These are phyloP conservation scores for Tetrapisispora arboricola DNA, from an alignment of 805 yeast genomes.

Conservation along the genomic window DNA sequence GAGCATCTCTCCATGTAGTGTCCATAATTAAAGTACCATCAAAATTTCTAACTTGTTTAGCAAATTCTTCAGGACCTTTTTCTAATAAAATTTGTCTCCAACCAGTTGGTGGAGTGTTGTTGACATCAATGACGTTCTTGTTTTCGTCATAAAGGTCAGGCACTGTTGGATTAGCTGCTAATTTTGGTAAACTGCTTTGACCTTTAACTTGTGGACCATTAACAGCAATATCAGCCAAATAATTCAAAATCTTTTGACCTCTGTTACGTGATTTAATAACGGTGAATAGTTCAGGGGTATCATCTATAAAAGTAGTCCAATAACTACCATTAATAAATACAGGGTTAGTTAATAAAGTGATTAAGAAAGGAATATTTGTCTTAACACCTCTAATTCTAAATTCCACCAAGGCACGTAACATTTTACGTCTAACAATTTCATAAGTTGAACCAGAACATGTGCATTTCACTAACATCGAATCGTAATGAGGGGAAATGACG, in stretches of 20 bases:
- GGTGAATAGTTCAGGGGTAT: constrained; percentile 90
- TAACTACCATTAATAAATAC: constrained; percentile 78
- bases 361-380: constrained; percentile 92
- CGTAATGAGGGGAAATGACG: constrained; percentile 92
- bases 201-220: constrained; percentile 96
- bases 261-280: constrained; percentile 93
- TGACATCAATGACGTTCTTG: constrained; percentile 54
- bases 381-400: constrained; percentile 98
- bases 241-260: constrained; percentile 86
- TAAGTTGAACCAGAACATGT: constrained; percentile 94
- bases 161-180: constrained; percentile 60
- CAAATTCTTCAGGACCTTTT: constrained; percentile 84
- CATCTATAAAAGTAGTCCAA: constrained; percentile 98
- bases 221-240: constrained; percentile 87
- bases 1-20: constrained; percentile 99
- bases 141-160: constrained; percentile 59
- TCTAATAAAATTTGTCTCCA: constrained; percentile 85
- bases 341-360: constrained; percentile 83
- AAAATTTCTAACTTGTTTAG: constrained; percentile 72
- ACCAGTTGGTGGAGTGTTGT: constrained; percentile 50
- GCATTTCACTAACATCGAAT: constrained; percentile 96
- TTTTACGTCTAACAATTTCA: constrained; percentile 94
- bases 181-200: constrained; percentile 85
- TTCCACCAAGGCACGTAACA: constrained; percentile 93
- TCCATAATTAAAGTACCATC: constrained; percentile 92